Conservation (phyloP, 2,329 filamentous ascomycete genomes). For the Colletotrichum australisinense region DNA sequence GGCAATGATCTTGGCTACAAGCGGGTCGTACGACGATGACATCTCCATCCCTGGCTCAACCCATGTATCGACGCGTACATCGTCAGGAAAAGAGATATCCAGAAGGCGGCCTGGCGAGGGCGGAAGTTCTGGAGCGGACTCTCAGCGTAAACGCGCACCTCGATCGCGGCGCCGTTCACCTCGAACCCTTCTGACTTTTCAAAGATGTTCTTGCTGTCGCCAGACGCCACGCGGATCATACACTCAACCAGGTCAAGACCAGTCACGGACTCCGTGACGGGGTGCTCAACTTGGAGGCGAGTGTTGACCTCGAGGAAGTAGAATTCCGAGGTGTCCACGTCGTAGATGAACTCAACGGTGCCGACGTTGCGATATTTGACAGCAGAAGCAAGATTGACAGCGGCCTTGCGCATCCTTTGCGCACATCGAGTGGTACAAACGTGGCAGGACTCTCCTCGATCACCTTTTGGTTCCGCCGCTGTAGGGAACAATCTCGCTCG, state of each 20-base stretch:
- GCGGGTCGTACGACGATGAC: slow-evolving; percentile 80
- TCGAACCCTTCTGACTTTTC: slow-evolving; percentile 24
- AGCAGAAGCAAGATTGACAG: slow-evolving; percentile 47
- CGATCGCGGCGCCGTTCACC: slow-evolving; percentile 75
- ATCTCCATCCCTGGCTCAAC: slow-evolving; percentile 78
- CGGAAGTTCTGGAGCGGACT: slow-evolving; percentile 74
- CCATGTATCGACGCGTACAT: slow-evolving; percentile 76
- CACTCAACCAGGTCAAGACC: slow-evolving; percentile 51
- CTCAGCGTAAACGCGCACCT: slow-evolving; percentile 80
- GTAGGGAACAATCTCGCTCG: slow-evolving; percentile 63
- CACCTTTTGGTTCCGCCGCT: slow-evolving; percentile 63
- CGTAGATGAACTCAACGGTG: slow-evolving; percentile 59
- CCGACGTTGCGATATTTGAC: slow-evolving; percentile 55
- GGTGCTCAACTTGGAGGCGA: slow-evolving; percentile 61
- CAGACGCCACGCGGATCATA: slow-evolving; percentile 52
- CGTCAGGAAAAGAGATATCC: slow-evolving; percentile 68
- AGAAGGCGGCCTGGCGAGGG: slow-evolving; percentile 73
- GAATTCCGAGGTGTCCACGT: slow-evolving; percentile 48
- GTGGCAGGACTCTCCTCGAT: slow-evolving; percentile 58
- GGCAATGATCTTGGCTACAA: slow-evolving; percentile 81
- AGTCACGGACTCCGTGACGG: slow-evolving; percentile 52
- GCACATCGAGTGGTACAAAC: slow-evolving; percentile 44
- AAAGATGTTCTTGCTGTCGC: slow-evolving; percentile 48
- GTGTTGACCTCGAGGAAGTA: slow-evolving; percentile 63
- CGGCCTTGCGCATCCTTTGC: slow-evolving; percentile 50